Base-by-base conservation (phyloP, 225 moss, liverwort and hornwort genomes). In the Pseudoscleropodium purum region DNA sequence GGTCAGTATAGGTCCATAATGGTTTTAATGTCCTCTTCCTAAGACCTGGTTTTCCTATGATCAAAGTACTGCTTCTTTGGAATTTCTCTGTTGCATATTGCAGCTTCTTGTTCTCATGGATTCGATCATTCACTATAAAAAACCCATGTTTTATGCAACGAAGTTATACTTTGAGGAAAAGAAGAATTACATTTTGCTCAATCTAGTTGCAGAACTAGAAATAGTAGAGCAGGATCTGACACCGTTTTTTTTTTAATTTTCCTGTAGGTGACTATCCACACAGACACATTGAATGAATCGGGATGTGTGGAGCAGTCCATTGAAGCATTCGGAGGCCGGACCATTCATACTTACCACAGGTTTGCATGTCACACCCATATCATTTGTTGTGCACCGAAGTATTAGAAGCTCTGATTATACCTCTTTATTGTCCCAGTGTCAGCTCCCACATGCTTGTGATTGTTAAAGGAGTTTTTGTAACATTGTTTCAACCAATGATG, bases 261-360 rank as follows among this genome's bases (percentile, higher is more conserved):
- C 73, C 18, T 93, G 84, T 88, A 99, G 99, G 96, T 99, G 89
- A 97, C 99, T 12, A 97, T 99, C 74, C 99, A 99, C 87, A 99
- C 99, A 72, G 99, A 99, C 88, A 99, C 99, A 27, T 82, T 99
- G 90, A 99, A 99, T 79, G 99, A 99, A 86, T 97, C 99, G 24
- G 99, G 99, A 79, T 99, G 96, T 89, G 97, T 99, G 24, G 99
- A 99, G 93, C 96, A 99, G 75, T 93, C 99, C 59, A 96, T 99
- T 87, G 94, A 91, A 88, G 96, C 96, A 65, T 97, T 97, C 66
- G 96, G 95, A 92, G 94, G 94, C 84, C 96, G 99, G 59, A 92
- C 97, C 64, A 99, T 99, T 87, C 99, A 99, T 90, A 99, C 99
- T 41, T 99, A 99, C 85, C 99, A 99, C 93, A 99, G 99, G 99